Conservation (phyloP, 495 filamentous ascomycete genomes). For the Glarea lozoyensis region DNA sequence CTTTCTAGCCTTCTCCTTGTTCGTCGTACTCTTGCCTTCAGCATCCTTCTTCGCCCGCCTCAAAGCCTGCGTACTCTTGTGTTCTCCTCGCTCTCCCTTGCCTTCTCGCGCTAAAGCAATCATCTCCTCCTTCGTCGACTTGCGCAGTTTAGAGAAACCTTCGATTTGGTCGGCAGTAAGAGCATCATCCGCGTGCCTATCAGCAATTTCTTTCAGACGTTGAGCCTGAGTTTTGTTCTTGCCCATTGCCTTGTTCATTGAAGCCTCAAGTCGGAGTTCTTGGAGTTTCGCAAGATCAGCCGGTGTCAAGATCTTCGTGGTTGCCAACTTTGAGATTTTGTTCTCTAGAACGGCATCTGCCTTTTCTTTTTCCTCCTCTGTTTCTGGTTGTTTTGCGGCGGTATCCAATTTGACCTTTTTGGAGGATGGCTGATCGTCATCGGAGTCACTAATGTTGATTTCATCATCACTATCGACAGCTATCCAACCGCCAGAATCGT, state of each 20-base stretch:
- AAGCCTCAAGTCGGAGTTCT: constrained; percentile 69
- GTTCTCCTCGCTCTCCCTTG: constrained; percentile 61
- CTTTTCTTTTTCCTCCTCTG: constrained; percentile 25
- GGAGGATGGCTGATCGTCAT: constrained; percentile 52
- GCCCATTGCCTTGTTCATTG: constrained; percentile 54
- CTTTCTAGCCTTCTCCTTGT: constrained; percentile 90
- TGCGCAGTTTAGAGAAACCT: constrained; percentile 57
- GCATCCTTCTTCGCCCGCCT: constrained; percentile 75
- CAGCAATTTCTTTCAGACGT: constrained; percentile 38
- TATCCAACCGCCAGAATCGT: constrained; percentile 83
- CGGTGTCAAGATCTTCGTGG: constrained; percentile 80
- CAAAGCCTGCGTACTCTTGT: constrained; percentile 72
- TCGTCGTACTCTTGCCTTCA: constrained; percentile 90
- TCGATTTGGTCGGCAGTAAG: constrained; percentile 84
- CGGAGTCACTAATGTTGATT: constrained; percentile 65
- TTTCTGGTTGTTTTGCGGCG: constrained; percentile 4
- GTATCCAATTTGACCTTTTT: constrained; percentile 47
- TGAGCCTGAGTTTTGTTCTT: constrained; percentile 22
- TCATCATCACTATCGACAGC: constrained; percentile 79
- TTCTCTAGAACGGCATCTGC: constrained; percentile 25
- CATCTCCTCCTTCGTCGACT: constrained; percentile 71
- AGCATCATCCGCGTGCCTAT: constrained; percentile 68
- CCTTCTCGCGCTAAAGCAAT: constrained; percentile 70
- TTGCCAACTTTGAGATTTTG: constrained; percentile 62
- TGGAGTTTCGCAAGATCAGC: constrained; percentile 87